Conservation (phyloP, 139 green algal genomes). For the Monoraphidium neglectum region DNA sequence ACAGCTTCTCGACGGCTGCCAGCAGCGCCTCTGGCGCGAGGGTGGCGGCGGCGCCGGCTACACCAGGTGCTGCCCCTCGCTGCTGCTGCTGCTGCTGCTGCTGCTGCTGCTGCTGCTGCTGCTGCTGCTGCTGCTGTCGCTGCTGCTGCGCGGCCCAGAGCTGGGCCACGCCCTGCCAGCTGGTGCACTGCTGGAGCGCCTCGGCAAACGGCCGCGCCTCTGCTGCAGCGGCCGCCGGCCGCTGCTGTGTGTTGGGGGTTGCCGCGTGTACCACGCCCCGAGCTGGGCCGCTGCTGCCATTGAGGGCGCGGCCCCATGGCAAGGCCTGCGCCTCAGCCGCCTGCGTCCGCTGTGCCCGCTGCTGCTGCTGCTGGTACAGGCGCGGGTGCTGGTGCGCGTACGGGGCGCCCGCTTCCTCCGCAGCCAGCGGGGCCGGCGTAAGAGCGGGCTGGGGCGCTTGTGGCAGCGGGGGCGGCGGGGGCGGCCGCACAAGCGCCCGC, state of each 20-base stretch:
- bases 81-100: not conserved
- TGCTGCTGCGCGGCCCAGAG: not conserved
- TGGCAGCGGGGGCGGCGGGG: too few species aligned
- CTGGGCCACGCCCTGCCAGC: not conserved
- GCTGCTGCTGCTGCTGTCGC: constrained; percentile 1
- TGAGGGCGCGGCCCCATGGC: not conserved
- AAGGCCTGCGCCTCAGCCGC: not conserved
- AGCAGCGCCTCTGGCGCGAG: not conserved
- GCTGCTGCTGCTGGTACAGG: not conserved
- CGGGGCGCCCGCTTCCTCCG: too few species aligned
- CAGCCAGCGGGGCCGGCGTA: too few species aligned
- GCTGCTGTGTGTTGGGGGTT: not conserved
- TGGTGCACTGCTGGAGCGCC: not conserved
- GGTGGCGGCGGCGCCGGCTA: not conserved
- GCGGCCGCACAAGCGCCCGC: too few species aligned
- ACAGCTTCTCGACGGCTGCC: not conserved
- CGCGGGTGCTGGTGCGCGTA: too few species aligned
- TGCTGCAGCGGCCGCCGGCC: not conserved
- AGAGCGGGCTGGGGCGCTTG: too few species aligned
- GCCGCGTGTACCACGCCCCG: too few species aligned
- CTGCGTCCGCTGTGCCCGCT: not conserved
- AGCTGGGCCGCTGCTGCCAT: not conserved
- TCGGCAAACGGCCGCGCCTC: not conserved
- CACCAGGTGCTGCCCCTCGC: not conserved
- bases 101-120: constrained; percentile 17